Evolutionary conservation across 306 rosid species (phyloP).

Genomic region (Pyrus pyrifolia): DNA sequence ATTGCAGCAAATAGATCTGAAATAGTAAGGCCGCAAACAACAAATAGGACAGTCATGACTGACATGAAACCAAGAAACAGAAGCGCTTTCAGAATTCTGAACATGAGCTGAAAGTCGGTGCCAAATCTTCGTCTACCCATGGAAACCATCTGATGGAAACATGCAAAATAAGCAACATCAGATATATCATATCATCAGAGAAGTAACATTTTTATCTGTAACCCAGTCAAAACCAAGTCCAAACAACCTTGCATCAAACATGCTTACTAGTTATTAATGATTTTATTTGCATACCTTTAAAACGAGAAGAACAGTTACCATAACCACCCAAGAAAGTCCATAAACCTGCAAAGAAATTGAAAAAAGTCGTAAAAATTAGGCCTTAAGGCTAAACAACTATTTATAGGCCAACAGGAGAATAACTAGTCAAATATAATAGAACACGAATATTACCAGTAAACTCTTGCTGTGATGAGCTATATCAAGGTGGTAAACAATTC

Average conservation of each 20-base stretch:
- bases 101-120: conserved; percentile 86
- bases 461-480: conserved; percentile 61
- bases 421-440: conserved; percentile 3
- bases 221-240: not conserved
- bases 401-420: conserved; percentile 8
- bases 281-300: conserved; percentile 56
- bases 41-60: conserved; percentile 83
- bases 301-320: conserved; percentile 56
- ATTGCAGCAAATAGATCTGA: conserved; percentile 83
- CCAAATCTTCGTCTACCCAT: conserved; percentile 89
- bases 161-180: conserved; percentile 12
- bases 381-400: conserved; percentile 1
- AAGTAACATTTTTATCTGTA: not conserved
- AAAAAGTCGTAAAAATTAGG: conserved; percentile 20
- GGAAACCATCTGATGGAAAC: conserved; percentile 64
- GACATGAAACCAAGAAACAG: conserved; percentile 85
- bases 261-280: not conserved
- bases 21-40: conserved; percentile 72
- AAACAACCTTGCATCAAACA: not conserved
- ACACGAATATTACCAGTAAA: conserved; percentile 43
- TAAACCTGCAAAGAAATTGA: conserved; percentile 46
- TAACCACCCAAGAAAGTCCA: conserved; percentile 83
- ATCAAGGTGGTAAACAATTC: conserved; percentile 86
- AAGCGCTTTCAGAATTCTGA: conserved; percentile 87
- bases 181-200: not conserved